Evolutionary conservation across 139 green algal species (phyloP), one percentile per base, ranked within the genome.

Genomic region (Haematococcus lacustris): DNA sequence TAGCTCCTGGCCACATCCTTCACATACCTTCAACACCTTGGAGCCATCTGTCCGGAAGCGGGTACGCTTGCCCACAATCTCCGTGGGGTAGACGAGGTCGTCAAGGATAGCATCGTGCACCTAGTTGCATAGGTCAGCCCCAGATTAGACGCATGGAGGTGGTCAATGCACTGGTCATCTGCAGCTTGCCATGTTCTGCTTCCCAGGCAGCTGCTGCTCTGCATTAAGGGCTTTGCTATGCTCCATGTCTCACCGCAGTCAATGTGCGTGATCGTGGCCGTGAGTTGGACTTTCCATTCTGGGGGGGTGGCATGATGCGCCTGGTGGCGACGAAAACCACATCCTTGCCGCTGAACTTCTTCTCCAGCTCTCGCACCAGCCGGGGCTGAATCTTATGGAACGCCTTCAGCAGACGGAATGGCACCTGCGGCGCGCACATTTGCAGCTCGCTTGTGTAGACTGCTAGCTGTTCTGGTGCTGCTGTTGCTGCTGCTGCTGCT

Each of bases 301-400:
- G 88, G 60, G 86, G 81, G 13, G 89, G 88, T 25, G 85, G 86
- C 87, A 98, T 79, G 80, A 99, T 98, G 75, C 94, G 90, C 26
- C 95, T 76, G 86, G 94, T 95, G 65, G 83, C 95, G 7, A 99
- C 88, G 60, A 99, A 82, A 21, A 99, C 94, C 39, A 99, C 95
- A 82, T 99, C 95, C 84, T 95, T 94, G 75, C 96, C 96, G 76
- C 80, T 92, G 89, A 99, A 99, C 90, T 99, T 99, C 94, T 99
- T 99, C 91, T 99, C 95, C 51, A 99, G 88, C 90, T 99, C 95
- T n/a, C 95, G 91, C 35, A 99, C 92, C 70, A 99, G 87, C 60
- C 95, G 86, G 74, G 90, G 86, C 88, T 99, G 95, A 66, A 99
- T 92, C 85, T 97, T 97, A 80, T 99, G 92, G 93, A 97, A 99